Evolutionary conservation across 1,139 yeast genomes (phyloP).

Genomic region (Hyphopichia pseudoburtonii): DNA sequence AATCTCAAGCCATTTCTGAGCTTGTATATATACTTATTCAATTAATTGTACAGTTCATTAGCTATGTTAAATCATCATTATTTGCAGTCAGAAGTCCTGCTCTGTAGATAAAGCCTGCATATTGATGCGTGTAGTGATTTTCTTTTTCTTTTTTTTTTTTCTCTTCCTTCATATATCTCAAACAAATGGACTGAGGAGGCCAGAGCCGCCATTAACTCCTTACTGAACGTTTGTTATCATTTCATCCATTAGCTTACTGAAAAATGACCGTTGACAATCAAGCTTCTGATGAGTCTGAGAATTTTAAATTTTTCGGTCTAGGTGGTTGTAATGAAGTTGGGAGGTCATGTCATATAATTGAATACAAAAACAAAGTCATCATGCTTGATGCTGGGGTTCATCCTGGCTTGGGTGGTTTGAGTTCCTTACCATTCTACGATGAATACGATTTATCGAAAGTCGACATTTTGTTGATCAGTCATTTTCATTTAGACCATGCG

Average conservation of each 20-base stretch:
- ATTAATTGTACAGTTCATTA: too few relatives aligned
- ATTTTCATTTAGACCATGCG: conserved; percentile 96
- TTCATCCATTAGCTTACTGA: background rate
- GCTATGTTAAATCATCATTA: too few relatives aligned
- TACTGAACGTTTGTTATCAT: too few relatives aligned
- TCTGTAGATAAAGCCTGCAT: too few relatives aligned
- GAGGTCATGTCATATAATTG: conserved; percentile 88
- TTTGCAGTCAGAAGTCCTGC: too few relatives aligned
- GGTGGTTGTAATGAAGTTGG: conserved; percentile 99
- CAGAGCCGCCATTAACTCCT: too few relatives aligned
- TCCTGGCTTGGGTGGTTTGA: conserved; percentile 89
- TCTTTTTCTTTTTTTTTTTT: too few relatives aligned
- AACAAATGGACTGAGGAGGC: too few relatives aligned
- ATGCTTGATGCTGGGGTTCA: conserved; percentile 99
- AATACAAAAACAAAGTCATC: conserved; percentile 91
- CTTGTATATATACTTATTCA: too few relatives aligned
- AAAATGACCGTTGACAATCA: conserved; percentile 10
- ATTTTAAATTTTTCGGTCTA: conserved; percentile 79
- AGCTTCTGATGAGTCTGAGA: conserved; percentile 23
- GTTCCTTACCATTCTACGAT: conserved; percentile 91
- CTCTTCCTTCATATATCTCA: too few relatives aligned
- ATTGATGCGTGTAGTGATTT: too few relatives aligned
- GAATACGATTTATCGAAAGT: conserved; percentile 88
- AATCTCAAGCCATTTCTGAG: too few relatives aligned
- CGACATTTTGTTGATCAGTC: conserved; percentile 84